Conservation (phyloP, 139 green algal genomes). For the Auxenochlorella pyrenoidosa region DNA sequence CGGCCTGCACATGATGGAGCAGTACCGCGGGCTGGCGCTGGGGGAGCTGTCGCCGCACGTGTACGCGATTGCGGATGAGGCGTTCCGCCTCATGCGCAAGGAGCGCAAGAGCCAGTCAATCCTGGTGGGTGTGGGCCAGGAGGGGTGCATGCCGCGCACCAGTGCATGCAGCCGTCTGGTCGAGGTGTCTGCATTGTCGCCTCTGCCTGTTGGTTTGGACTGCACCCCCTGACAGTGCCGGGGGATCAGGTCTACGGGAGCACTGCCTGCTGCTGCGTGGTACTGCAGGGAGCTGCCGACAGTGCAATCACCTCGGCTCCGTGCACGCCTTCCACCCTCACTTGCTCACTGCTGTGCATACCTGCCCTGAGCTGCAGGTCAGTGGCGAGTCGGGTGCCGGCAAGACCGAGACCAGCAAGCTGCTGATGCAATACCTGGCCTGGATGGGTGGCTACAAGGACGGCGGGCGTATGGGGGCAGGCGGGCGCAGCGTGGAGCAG, state of each 20-base stretch:
- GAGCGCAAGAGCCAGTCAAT: conserved; percentile 87
- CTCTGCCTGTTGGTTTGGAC: too few species aligned
- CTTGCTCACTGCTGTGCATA: background rate
- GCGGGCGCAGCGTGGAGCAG: conserved; percentile 78
- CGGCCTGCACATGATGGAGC: conserved; percentile 93
- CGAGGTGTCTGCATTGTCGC: too few species aligned
- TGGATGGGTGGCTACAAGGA: conserved; percentile 83
- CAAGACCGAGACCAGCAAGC: conserved; percentile 99
- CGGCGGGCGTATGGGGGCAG: conserved; percentile 37
- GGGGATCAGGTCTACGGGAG: too few species aligned
- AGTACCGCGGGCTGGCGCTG: conserved; percentile 83
- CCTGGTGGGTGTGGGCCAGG: conserved; percentile 68
- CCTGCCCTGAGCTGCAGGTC: conserved; percentile 63
- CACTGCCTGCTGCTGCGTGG: too few species aligned
- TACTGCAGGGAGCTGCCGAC: too few species aligned
- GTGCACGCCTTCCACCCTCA: too few species aligned
- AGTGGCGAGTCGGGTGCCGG: conserved; percentile 97
- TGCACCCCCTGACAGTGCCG: too few species aligned
- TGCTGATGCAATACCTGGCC: conserved; percentile 97
- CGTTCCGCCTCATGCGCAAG: conserved; percentile 88
- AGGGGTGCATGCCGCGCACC: background rate
- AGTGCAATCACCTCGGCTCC: too few species aligned
- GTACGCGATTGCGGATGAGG: conserved; percentile 90
- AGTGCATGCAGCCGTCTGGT: background rate
- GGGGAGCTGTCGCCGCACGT: conserved; percentile 95